These are phyloP conservation scores for Hypomyces rosellus DNA, from an alignment of 2,329 filamentous ascomycete genomes.

Conservation along the genomic window DNA sequence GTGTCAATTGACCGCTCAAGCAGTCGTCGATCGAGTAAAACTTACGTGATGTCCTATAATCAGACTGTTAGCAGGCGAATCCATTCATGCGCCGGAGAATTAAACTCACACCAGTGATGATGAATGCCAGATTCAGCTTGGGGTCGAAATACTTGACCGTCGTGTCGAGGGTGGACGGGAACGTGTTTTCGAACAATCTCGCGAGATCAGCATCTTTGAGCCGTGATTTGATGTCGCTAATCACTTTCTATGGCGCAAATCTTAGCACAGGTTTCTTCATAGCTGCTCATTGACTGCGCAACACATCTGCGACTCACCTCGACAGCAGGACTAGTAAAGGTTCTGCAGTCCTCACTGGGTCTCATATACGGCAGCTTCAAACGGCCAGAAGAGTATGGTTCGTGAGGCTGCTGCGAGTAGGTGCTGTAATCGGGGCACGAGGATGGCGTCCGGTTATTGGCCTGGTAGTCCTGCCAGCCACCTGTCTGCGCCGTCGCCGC, in stretches of 20 bases:
- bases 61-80: neutral
- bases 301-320: conserved; percentile 14
- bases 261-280: neutral
- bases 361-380: conserved; percentile 22
- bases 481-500: neutral
- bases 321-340: conserved; percentile 22
- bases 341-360: conserved; percentile 20
- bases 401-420: conserved; percentile 18
- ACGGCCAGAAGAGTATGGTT: conserved; percentile 16
- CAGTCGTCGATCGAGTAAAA: neutral
- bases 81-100: conserved; percentile 52
- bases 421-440: conserved; percentile 20
- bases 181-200: conserved; percentile 76
- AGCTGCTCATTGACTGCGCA: no score
- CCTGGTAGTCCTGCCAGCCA: conserved; percentile 7
- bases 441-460: conserved; percentile 13
- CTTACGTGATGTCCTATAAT: conserved; percentile 20
- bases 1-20: neutral
- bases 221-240: conserved; percentile 30
- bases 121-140: conserved; percentile 62
- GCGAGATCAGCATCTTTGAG: conserved; percentile 58
- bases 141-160: conserved; percentile 70
- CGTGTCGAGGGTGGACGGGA: conserved; percentile 76
- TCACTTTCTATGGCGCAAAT: conserved; percentile 17
- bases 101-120: conserved; percentile 72